Conservation (phyloP, 176 grass and related monocot species). For the Rhipidocladum racemiflorum region DNA sequence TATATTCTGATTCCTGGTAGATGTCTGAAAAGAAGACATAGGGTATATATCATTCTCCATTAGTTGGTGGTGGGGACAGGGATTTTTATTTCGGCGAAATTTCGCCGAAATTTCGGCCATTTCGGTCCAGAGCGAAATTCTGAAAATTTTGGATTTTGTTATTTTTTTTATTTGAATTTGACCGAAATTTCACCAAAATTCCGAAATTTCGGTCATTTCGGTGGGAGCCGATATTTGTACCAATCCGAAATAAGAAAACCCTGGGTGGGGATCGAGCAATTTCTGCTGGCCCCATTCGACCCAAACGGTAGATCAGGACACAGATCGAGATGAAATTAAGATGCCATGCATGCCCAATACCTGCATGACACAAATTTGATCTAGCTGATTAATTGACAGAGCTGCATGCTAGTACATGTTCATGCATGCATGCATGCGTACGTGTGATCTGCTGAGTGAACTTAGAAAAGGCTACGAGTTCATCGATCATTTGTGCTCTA, state of each 20-base stretch:
- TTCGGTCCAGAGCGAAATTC: too few species aligned
- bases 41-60: neutral
- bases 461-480: slow-evolving; percentile 3
- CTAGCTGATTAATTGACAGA: neutral
- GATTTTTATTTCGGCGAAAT: too few species aligned
- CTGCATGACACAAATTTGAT: neutral
- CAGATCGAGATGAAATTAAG: neutral
- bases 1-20: neutral
- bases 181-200: too few species aligned
- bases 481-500: neutral
- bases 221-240: too few species aligned
- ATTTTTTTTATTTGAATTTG: too few species aligned
- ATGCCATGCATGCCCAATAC: neutral
- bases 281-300: slow-evolving; percentile 5
- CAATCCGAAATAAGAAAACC: too few species aligned
- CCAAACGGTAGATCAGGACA: neutral
- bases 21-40: slow-evolving; percentile 4
- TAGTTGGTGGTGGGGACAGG: neutral
- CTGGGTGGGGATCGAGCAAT: neutral
- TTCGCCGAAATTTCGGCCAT: too few species aligned
- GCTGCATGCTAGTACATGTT: neutral
- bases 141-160: too few species aligned
- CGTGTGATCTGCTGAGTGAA: neutral
- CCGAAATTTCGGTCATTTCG: too few species aligned
- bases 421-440: neutral